These are phyloP conservation scores for Calendula officinalis DNA, from an alignment of 129 eudicot genomes.

Conservation along the genomic window DNA sequence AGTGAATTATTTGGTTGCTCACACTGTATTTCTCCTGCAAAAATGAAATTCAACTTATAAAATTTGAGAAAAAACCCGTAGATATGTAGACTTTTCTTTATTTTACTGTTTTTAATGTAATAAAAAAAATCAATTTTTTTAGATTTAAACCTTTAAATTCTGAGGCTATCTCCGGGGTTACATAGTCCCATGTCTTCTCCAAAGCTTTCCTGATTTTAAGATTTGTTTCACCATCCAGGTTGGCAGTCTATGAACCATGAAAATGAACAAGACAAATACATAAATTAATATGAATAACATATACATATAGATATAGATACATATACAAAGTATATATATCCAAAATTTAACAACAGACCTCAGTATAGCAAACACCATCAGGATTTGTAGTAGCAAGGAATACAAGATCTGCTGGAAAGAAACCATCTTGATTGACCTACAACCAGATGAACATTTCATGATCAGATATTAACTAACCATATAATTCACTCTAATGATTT, in stretches of 20 bases:
- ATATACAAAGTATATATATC: background rate
- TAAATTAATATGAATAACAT: background rate
- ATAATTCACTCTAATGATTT: constrained; percentile 10
- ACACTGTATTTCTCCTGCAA: constrained; percentile 90
- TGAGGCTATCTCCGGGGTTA: constrained; percentile 71
- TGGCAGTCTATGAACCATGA: constrained; percentile 69
- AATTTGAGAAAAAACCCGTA: background rate
- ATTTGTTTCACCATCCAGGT: constrained; percentile 98
- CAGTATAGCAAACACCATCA: constrained; percentile 93
- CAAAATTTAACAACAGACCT: constrained; percentile 43
- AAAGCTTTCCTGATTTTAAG: constrained; percentile 94
- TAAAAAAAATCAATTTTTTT: background rate
- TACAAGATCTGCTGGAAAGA: constrained; percentile 90
- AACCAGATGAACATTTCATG: constrained; percentile 21
- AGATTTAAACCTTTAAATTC: constrained; percentile 69
- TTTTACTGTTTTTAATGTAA: background rate
- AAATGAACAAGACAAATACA: constrained; percentile 4
- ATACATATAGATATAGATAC: background rate
- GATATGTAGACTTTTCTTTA: background rate
- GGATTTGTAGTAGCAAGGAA: constrained; percentile 92
- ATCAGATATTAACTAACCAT: constrained; percentile 12
- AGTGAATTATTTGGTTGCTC: constrained; percentile 97
- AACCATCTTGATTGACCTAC: constrained; percentile 91
- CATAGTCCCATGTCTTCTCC: constrained; percentile 95
- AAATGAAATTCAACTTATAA: background rate